Conservation (phyloP, 208 protist genomes). For the Acanthamoeba healyi region DNA sequence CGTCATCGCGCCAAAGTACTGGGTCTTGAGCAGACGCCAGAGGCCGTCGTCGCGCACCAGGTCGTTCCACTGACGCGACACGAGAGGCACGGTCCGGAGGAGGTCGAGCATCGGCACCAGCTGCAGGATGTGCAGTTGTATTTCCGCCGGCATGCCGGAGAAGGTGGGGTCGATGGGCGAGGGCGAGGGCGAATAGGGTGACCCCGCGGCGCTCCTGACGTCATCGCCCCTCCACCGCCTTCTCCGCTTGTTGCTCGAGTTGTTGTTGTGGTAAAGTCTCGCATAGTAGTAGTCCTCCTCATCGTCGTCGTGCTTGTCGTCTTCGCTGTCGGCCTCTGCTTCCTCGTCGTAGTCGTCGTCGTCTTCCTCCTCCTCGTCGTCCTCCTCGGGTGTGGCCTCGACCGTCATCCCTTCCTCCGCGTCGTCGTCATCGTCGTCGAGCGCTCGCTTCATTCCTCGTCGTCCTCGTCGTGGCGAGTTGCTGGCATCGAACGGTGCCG, state of each 20-base stretch:
- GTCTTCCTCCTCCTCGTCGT: not conserved
- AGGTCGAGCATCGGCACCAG: slow-evolving; percentile 54
- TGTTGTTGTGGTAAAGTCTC: not conserved
- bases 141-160: slow-evolving; percentile 9
- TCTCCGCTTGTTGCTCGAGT: not conserved
- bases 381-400: not conserved
- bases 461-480: not conserved
- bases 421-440: not conserved
- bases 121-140: slow-evolving; percentile 40
- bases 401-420: not conserved
- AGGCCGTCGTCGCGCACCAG: slow-evolving; percentile 12
- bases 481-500: too few species aligned
- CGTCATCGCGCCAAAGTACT: slow-evolving; percentile 3
- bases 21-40: slow-evolving; percentile 19
- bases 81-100: slow-evolving; percentile 41
- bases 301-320: not conserved
- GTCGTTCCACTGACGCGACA: slow-evolving; percentile 58
- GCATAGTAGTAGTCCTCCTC: slow-evolving; percentile 1
- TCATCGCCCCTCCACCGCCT: not conserved
- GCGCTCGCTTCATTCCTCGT: not conserved
- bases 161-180: slow-evolving; percentile 5
- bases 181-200: not conserved
- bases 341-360: not conserved
- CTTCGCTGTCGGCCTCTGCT: not conserved
- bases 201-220: not conserved